Percentiles rank a stretch among this genome's conserved stretches.
Conservation (phyloP, 2,329 filamentous ascomycete species). For the Calonectria hongkongensis region DNA sequence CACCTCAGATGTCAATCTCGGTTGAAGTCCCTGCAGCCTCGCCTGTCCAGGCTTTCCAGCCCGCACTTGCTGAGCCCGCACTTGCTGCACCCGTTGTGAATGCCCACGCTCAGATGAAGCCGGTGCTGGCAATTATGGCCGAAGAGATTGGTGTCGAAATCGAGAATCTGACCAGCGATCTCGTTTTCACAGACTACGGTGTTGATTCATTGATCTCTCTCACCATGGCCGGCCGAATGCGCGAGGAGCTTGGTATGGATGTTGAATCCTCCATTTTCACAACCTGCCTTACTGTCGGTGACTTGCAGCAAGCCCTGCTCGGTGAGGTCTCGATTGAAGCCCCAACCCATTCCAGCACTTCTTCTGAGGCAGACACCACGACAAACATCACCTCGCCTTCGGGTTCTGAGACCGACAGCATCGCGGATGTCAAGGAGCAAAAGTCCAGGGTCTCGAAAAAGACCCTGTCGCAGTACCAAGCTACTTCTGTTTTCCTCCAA, state of each 20-base stretch:
- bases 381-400: constrained; percentile 12
- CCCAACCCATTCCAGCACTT: constrained; percentile 21
- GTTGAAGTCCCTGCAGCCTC: constrained; percentile 1
- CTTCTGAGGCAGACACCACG: constrained; percentile 1
- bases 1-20: constrained; percentile 18
- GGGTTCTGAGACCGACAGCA: neutral
- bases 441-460: constrained; percentile 7
- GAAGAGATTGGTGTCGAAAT: constrained; percentile 27
- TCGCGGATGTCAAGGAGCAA: neutral
- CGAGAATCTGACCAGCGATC: constrained; percentile 13
- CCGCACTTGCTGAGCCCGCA: neutral
- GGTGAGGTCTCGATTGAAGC: constrained; percentile 1
- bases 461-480: constrained; percentile 14
- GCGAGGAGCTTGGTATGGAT: constrained; percentile 22
- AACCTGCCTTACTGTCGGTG: constrained; percentile 71
- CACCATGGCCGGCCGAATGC: constrained; percentile 9
- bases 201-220: constrained; percentile 29
- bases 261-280: constrained; percentile 61
- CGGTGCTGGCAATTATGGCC: constrained; percentile 20
- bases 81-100: neutral
- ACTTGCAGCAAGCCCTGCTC: constrained; percentile 64
- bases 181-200: constrained; percentile 18
- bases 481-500: constrained; percentile 22
- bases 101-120: constrained; percentile 16
- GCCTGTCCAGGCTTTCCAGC: neutral